phyloP scores from a whole-genome alignment of 208 protist genomes.

The Trypanosoma conorhini region DNA sequence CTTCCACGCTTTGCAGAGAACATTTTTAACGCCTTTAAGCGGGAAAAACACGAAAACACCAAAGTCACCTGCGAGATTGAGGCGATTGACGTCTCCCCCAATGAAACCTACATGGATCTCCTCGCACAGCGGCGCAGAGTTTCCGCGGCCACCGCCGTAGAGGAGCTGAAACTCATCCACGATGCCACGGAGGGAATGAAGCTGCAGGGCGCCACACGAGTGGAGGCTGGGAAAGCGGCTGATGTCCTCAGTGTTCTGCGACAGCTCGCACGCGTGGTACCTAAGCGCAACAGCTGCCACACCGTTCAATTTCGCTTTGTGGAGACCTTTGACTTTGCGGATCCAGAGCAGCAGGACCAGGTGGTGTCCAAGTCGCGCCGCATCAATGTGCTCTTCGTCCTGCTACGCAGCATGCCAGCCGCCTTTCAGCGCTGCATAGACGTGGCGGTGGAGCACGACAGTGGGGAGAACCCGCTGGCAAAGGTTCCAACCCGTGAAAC shows the following conservation, averaged over 20 bases:
- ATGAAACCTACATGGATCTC: conserved; percentile 75
- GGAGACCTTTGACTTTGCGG: conserved; percentile 82
- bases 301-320: conserved; percentile 76
- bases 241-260: conserved; percentile 47
- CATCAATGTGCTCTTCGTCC: conserved; percentile 69
- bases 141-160: not conserved
- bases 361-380: conserved; percentile 74
- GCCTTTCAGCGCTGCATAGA: conserved; percentile 85
- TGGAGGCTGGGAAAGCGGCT: conserved; percentile 32
- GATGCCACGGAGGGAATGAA: conserved; percentile 39
- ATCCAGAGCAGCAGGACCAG: conserved; percentile 70
- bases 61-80: conserved; percentile 58
- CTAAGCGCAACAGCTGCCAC: conserved; percentile 73
- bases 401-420: conserved; percentile 74
- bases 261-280: conserved; percentile 46
- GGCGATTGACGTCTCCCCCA: conserved; percentile 61
- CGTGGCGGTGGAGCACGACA: conserved; percentile 84
- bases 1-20: conserved; percentile 79
- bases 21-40: conserved; percentile 68
- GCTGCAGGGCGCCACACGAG: conserved; percentile 54
- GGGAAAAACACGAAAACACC: conserved; percentile 56
- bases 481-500: conserved; percentile 85
- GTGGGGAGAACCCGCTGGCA: conserved; percentile 77
- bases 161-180: conserved; percentile 53
- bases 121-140: conserved; percentile 30